Percentiles rank a stretch among this genome's conserved stretches.
Conservation (phyloP, 164 flowering plant species). For the Hamamelis virginiana region DNA sequence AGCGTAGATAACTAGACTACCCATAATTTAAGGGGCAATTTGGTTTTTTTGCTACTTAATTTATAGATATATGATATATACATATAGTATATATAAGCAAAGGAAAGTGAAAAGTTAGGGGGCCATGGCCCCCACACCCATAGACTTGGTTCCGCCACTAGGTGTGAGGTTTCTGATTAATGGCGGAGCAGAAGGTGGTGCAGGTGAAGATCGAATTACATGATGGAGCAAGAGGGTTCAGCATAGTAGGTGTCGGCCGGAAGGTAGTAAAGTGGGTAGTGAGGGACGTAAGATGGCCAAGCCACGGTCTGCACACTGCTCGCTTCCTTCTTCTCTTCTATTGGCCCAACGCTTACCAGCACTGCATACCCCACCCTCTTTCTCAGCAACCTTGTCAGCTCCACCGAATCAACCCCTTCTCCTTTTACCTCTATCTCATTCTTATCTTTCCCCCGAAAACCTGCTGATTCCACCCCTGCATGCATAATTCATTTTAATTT, state of each 20-base stretch:
- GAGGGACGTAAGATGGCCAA: not conserved
- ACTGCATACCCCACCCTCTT: slow-evolving; percentile 23
- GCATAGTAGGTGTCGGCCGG: not conserved
- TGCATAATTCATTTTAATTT: too few relatives aligned
- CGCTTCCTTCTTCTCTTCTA: slow-evolving; percentile 9
- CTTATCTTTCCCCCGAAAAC: slow-evolving; percentile 26
- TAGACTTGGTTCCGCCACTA: too few relatives aligned
- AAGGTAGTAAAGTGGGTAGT: not conserved
- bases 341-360: slow-evolving; percentile 21
- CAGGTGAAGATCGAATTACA: too few relatives aligned
- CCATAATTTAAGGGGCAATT: too few relatives aligned
- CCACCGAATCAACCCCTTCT: slow-evolving; percentile 31
- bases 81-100: too few relatives aligned
- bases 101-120: too few relatives aligned
- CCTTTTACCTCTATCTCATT: slow-evolving; percentile 34
- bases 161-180: too few relatives aligned
- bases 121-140: too few relatives aligned
- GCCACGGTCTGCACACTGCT: not conserved
- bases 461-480: slow-evolving; percentile 33
- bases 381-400: slow-evolving; percentile 25
- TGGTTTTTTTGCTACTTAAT: too few relatives aligned
- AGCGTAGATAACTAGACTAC: too few relatives aligned
- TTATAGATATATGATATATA: too few relatives aligned
- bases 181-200: too few relatives aligned
- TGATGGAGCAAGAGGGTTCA: not conserved